Conservation (phyloP, 257 asterid species). For the Knoxia roxburghii region DNA sequence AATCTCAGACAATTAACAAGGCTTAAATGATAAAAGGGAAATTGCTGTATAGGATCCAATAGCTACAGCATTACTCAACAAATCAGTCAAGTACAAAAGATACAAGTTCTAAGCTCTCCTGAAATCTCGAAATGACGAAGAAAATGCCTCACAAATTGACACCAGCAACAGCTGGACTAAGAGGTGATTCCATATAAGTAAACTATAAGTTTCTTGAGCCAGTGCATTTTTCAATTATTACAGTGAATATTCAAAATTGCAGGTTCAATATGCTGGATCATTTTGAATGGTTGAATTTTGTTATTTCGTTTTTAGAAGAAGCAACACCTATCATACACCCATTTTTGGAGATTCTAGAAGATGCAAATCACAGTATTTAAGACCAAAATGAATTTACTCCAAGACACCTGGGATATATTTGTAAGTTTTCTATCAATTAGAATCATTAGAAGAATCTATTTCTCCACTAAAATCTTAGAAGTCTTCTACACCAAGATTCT, state of each 20-base stretch:
- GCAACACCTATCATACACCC: not conserved
- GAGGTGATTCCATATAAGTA: not conserved
- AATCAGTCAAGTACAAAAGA: not conserved
- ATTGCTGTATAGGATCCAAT: not conserved
- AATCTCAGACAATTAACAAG: not conserved
- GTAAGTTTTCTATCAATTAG: not conserved
- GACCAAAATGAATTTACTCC: not conserved
- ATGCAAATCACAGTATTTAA: not conserved
- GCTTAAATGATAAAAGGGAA: not conserved
- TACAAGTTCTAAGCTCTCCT: not conserved
- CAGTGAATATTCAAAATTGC: not conserved
- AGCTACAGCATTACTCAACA: not conserved
- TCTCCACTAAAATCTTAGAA: not conserved
- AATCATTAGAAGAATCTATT: not conserved
- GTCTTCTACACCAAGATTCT: not conserved
- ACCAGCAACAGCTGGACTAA: not conserved
- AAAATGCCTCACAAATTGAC: not conserved
- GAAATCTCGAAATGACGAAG: no score
- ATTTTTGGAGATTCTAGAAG: not conserved
- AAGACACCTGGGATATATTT: not conserved
- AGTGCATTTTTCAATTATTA: not conserved
- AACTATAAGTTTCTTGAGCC: not conserved
- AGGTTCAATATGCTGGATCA: not conserved
- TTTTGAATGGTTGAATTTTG: not conserved
- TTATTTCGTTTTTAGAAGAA: not conserved